These are phyloP conservation scores for Mollisiaceae sp. DNA, from an alignment of 2,329 filamentous ascomycete species.

Conservation along the genomic window DNA sequence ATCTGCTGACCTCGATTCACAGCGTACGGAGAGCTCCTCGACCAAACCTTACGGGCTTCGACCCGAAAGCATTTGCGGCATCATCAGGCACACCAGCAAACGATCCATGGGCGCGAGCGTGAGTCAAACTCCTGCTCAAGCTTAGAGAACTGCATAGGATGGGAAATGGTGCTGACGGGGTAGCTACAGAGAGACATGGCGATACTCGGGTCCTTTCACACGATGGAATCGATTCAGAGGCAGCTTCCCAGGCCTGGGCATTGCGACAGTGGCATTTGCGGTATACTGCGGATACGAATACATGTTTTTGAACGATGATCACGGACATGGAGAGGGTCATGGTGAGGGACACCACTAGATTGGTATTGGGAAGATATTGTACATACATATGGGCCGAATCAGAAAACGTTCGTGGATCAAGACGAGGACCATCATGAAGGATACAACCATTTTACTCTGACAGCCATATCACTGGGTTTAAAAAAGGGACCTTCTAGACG, in stretches of 20 bases:
- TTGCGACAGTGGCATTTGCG: slow-evolving; percentile 88
- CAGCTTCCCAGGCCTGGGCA: slow-evolving; percentile 88
- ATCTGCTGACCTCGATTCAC: slow-evolving; percentile 26
- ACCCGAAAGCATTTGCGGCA: slow-evolving; percentile 78
- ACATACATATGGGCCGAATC: slow-evolving; percentile 49
- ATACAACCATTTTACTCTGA: not conserved
- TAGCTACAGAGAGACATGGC: slow-evolving; percentile 82
- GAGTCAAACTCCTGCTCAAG: slow-evolving; percentile 43
- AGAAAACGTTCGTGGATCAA: slow-evolving; percentile 13
- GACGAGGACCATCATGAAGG: not conserved
- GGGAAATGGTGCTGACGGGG: not conserved
- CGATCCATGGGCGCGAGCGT: slow-evolving; percentile 71
- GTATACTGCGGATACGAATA: slow-evolving; percentile 91
- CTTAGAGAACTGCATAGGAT: not conserved
- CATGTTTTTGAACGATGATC: slow-evolving; percentile 78
- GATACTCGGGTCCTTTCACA: slow-evolving; percentile 87
- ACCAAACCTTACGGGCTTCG: slow-evolving; percentile 90
- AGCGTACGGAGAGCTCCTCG: slow-evolving; percentile 44
- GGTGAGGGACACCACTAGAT: slow-evolving; percentile 62
- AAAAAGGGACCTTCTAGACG: not conserved
- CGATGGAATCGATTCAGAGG: slow-evolving; percentile 88
- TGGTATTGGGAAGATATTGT: slow-evolving; percentile 38
- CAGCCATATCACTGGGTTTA: not conserved
- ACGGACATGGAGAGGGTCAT: slow-evolving; percentile 61
- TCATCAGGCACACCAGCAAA: slow-evolving; percentile 66